These are phyloP conservation scores for Aspergillus kassunensis DNA, from an alignment of 495 filamentous ascomycete species.

Conservation along the genomic window DNA sequence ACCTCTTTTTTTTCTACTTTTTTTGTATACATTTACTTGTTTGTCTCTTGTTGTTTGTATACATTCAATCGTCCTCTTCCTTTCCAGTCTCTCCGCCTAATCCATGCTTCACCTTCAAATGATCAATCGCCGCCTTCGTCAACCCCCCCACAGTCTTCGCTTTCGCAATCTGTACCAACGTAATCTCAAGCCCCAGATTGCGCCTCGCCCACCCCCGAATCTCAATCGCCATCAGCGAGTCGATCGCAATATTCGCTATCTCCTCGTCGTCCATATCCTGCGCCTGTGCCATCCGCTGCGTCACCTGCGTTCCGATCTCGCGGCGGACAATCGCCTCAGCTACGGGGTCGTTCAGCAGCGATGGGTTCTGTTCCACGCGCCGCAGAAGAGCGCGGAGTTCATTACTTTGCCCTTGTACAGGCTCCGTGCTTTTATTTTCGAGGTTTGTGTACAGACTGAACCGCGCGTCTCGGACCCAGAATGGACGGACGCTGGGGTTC, in stretches of 20 bases:
- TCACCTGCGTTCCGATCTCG: background rate
- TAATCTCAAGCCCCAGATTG: slow-evolving; percentile 2
- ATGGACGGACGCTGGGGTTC: background rate
- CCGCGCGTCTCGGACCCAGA: background rate
- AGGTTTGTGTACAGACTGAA: background rate
- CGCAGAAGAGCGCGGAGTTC: background rate
- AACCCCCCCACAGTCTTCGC: slow-evolving; percentile 4
- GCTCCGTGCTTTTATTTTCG: background rate
- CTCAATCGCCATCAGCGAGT: slow-evolving; percentile 8
- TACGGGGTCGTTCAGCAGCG: background rate
- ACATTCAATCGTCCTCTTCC: background rate
- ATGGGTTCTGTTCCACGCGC: background rate
- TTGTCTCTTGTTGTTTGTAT: background rate
- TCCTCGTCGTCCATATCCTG: background rate
- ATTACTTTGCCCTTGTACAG: background rate
- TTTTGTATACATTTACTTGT: background rate
- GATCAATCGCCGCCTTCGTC: background rate
- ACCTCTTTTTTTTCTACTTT: slow-evolving; percentile 20
- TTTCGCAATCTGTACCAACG: slow-evolving; percentile 1
- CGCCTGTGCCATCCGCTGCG: background rate
- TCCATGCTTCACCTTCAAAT: slow-evolving; percentile 2
- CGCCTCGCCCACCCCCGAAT: background rate
- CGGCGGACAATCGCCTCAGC: background rate
- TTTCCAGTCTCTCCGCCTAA: background rate
- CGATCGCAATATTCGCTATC: slow-evolving; percentile 1